Evolutionary conservation across 2,329 filamentous ascomycete species (phyloP).

Genomic region (Paecilomyces sp.): DNA sequence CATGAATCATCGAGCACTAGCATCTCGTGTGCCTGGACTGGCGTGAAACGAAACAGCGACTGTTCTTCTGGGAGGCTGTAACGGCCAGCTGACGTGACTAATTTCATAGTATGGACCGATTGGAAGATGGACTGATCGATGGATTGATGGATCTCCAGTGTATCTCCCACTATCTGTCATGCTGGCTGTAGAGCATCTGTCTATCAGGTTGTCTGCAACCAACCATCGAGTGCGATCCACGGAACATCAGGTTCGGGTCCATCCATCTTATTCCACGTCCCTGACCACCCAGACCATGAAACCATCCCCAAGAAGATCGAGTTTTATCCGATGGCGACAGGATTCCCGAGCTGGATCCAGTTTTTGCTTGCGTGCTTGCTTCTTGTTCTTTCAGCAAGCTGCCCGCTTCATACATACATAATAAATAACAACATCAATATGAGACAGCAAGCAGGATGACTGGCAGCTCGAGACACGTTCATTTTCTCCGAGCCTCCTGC

Average conservation of each 20-base stretch:
- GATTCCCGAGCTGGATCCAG: too few species aligned
- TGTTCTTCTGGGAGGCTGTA: background rate
- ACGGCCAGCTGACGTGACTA: background rate
- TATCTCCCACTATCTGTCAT: too few species aligned
- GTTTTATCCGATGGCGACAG: too few species aligned
- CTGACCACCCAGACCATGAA: too few species aligned
- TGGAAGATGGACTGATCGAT: too few species aligned
- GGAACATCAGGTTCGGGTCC: background rate
- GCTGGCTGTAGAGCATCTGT: too few species aligned
- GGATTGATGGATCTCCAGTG: too few species aligned
- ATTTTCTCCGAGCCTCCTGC: background rate
- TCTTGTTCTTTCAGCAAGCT: too few species aligned
- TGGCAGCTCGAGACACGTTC: background rate
- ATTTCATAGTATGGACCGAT: background rate
- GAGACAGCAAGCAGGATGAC: background rate
- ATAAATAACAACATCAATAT: background rate
- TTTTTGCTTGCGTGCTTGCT: too few species aligned
- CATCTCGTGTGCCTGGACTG: background rate
- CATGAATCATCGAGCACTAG: slow-evolving; percentile 1
- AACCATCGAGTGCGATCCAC: background rate
- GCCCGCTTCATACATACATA: too few species aligned
- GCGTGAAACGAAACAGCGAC: background rate
- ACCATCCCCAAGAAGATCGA: too few species aligned
- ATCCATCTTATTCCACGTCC: background rate
- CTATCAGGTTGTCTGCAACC: background rate